phyloP scores from a whole-genome alignment of 306 rosid genomes.

The Cucurbita ficifolia region DNA sequence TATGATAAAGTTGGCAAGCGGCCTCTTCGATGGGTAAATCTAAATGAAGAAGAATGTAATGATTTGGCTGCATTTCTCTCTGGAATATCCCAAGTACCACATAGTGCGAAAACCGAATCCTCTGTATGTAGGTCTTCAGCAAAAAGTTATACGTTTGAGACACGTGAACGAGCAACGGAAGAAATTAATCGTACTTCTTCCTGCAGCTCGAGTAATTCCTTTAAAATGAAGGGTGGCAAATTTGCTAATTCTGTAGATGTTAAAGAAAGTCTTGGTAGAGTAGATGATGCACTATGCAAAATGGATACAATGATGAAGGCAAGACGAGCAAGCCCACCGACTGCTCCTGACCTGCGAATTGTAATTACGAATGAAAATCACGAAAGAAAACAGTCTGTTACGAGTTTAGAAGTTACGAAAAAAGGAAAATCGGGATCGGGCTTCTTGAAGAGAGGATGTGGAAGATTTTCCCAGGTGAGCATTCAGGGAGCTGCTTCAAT shows the following conservation, averaged over 20 bases:
- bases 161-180: slow-evolving; percentile 17
- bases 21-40: slow-evolving; percentile 74
- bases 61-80: slow-evolving; percentile 87
- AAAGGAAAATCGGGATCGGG: slow-evolving; percentile 55
- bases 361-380: slow-evolving; percentile 50
- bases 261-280: slow-evolving; percentile 26
- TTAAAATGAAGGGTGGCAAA: slow-evolving; percentile 24
- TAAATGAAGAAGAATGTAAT: slow-evolving; percentile 68
- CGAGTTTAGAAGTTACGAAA: slow-evolving; percentile 34
- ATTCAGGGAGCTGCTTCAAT: slow-evolving; percentile 34
- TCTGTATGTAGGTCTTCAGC: slow-evolving; percentile 16
- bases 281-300: slow-evolving; percentile 51
- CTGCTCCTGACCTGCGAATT: slow-evolving; percentile 43
- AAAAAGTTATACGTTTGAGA: slow-evolving; percentile 23
- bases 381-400: slow-evolving; percentile 17
- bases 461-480: slow-evolving; percentile 41
- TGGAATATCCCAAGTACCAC: slow-evolving; percentile 33
- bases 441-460: slow-evolving; percentile 52
- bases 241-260: slow-evolving; percentile 15
- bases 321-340: slow-evolving; percentile 45
- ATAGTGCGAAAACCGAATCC: slow-evolving; percentile 22
- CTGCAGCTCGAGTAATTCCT: slow-evolving; percentile 15
- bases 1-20: slow-evolving; percentile 51
- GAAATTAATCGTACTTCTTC: slow-evolving; percentile 18
- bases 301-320: slow-evolving; percentile 46